Base-by-base conservation (phyloP, 768 basidiomycete genomes). In the Collybia nuda region DNA sequence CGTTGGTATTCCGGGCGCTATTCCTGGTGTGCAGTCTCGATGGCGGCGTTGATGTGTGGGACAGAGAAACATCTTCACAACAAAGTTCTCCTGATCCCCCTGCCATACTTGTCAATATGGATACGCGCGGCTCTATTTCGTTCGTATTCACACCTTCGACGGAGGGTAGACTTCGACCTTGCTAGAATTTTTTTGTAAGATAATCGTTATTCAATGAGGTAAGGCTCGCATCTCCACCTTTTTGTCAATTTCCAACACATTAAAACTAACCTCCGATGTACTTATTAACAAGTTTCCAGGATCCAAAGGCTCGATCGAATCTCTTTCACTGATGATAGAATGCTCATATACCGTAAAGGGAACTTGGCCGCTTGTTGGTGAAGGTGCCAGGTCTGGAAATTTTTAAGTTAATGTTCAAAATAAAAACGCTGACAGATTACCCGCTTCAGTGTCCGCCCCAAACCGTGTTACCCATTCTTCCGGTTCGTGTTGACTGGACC, bases 251-350 rank as follows among this genome's bases (percentile, higher is more conserved):
- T 5, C 28, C 9, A 24, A 35, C 22, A 32, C 26, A 24, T 32
- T 35, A 7, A 35, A 19, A 21, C 17, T 19, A 22, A 35, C 17
- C 17, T 48, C 28, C 11, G 41, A 50, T 32, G 29, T 23, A 19
- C 26, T 32, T 11, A 51, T 40, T 17, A 67, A 71, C 29, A 64
- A 46, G 48, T 68, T 67, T 14, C 54, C 51, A 17, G 62, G 56
- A 26, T 67, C 60, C 47, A 60, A 56, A 18, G 63, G 65, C n/a
- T 60, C 60, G 40, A 22, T 49, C 15, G 18, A 39, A 24, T 17
- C 17, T 26, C 37, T 17, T 12, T 44, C 44, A 17, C 18, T 19
- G 17, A 28, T 0, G 28, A 7, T 18, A 12, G 36, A 39, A 14
- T 35, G 22, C 12, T 32, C 32, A 32, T 14, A 11, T 32, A 3